Conservation (phyloP, 2,329 filamentous ascomycete species). For the Botrytis fabae region DNA sequence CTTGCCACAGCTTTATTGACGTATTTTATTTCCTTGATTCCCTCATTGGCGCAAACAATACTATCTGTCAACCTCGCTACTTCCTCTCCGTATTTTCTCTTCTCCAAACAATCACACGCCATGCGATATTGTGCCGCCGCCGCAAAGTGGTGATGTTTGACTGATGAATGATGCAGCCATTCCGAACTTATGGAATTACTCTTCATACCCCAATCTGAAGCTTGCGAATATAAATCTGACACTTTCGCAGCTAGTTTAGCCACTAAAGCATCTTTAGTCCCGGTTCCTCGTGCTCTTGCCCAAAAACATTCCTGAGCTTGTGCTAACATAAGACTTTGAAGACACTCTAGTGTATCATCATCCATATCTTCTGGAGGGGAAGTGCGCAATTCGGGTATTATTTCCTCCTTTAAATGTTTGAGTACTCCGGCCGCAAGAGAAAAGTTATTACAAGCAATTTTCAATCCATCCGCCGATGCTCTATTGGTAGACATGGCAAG, state of each 20-base stretch:
- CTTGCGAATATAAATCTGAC: constrained; percentile 83
- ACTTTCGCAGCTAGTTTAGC: constrained; percentile 88
- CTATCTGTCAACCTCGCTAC: constrained; percentile 83
- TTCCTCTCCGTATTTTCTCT: constrained; percentile 92
- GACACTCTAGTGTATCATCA: constrained; percentile 75
- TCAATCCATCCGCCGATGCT: constrained; percentile 77
- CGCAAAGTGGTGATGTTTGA: constrained; percentile 96
- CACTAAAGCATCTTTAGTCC: constrained; percentile 87
- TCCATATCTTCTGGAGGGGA: constrained; percentile 96
- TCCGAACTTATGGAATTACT: constrained; percentile 87
- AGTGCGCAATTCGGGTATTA: constrained; percentile 80
- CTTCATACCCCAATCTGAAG: constrained; percentile 82
- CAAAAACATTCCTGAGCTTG: constrained; percentile 98
- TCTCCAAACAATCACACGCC: constrained; percentile 88
- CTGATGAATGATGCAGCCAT: constrained; percentile 97
- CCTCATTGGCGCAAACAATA: constrained; percentile 79
- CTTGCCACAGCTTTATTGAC: constrained; percentile 78
- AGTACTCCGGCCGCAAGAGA: constrained; percentile 84
- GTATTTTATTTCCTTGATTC: constrained; percentile 79
- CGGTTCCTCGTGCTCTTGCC: constrained; percentile 94
- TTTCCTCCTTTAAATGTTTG: constrained; percentile 69
- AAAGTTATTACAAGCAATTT: constrained; percentile 86
- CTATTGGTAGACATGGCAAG: constrained; percentile 80
- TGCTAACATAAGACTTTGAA: constrained; percentile 81
- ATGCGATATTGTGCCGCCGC: constrained; percentile 92